Evolutionary conservation across 805 yeast species (phyloP).

Genomic region (Sugiyamaella americana): DNA sequence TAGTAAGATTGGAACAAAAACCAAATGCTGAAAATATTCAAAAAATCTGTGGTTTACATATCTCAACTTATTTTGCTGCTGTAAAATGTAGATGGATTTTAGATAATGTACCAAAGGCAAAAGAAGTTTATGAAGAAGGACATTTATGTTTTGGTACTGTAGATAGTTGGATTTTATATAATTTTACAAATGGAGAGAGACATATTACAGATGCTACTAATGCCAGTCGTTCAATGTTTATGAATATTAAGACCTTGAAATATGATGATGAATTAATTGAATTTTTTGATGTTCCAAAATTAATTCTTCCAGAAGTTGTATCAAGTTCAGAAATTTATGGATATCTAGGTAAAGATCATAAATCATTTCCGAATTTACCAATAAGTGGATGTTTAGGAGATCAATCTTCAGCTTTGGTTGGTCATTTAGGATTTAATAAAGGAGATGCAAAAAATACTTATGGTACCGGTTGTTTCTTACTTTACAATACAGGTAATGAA

Average conservation of each 20-base stretch:
- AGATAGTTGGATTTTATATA: constrained; percentile 89
- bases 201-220: constrained; percentile 85
- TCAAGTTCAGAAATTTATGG: constrained; percentile 79
- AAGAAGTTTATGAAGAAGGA: constrained; percentile 64
- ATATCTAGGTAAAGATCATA: constrained; percentile 46
- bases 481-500: constrained; percentile 76
- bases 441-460: constrained; percentile 94
- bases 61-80: constrained; percentile 88
- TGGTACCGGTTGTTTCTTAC: constrained; percentile 90
- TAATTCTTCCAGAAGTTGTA: constrained; percentile 69
- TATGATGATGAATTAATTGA: constrained; percentile 71
- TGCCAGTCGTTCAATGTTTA: constrained; percentile 85
- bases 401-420: constrained; percentile 89
- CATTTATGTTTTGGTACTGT: constrained; percentile 89
- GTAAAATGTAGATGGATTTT: constrained; percentile 85
- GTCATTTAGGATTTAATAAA: constrained; percentile 75
- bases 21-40: constrained; percentile 53
- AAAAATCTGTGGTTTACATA: constrained; percentile 73
- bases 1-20: constrained; percentile 52
- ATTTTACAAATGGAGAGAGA: constrained; percentile 62
- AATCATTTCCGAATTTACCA: constrained; percentile 55
- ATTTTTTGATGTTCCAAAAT: constrained; percentile 73
- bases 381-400: constrained; percentile 90
- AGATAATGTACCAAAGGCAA: constrained; percentile 65
- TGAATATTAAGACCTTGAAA: constrained; percentile 69